Evolutionary conservation across 208 protist species (phyloP), one percentile per base, ranked within the genome.

Genomic region (Leishmania turanica): DNA sequence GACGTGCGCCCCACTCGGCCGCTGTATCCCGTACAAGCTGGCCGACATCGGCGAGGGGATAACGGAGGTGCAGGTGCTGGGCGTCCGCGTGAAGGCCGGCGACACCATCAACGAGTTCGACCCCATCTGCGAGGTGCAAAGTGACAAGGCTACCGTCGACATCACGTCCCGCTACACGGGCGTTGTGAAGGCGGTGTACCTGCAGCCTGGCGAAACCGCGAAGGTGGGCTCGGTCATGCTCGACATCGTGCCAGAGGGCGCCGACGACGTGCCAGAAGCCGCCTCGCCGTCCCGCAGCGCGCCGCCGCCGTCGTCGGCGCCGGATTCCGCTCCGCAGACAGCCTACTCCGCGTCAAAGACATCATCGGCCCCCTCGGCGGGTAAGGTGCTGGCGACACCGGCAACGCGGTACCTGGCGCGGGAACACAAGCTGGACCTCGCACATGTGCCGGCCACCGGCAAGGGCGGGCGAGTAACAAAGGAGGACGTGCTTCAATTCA

Each of bases 41-140:
- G 89, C 98, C 21, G 98, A 99, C 83, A 98, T 99, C 84, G 98
- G 98, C 42, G 98, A 99, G 85, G 98, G 98, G 73, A 99, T 99
- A 77, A 88, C 89, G 9, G 93, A 99, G 89, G 97, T 98, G 81
- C 96, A 99, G 84, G 90, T 99, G 51, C 77, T 99, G 40, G 78
- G 94, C 27, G 98, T 98, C 88, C 92, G 76, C 64, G 93, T 99
- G 24, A 98, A 98, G 77, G 86, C 90, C 34, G 98, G 98, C 24
- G 97, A 99, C 84, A 65, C 49, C 1, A 93, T 99, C 69, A 78
- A 95, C 45, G 92, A 99, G 86, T 99, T 99, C 81, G 94, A 99
- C 51, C 84, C 87, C 42, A 88, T 99, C 47, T 99, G 97, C 82
- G 97, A 99, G 76, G 96, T 99, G 42, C 95, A 99, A 84, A 97